A percentile compares a stretch with the other conserved stretches of the same genome.
These are phyloP conservation scores for Cladophialophora carrionii DNA, from an alignment of 2,329 filamentous ascomycete species.

Conservation along the genomic window DNA sequence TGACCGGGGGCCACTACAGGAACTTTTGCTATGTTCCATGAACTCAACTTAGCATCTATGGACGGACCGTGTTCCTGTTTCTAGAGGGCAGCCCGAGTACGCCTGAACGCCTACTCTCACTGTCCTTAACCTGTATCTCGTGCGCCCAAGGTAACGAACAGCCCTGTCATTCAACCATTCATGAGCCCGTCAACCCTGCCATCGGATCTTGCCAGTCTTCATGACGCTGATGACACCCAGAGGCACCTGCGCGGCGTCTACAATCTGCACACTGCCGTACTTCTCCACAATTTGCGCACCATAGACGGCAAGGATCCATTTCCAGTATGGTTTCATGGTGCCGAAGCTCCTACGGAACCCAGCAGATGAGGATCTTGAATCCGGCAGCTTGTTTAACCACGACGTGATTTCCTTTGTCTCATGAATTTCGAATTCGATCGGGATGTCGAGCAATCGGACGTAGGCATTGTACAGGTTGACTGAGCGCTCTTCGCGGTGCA, in stretches of 20 bases:
- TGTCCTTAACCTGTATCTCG: neutral
- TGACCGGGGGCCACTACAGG: too few relatives aligned
- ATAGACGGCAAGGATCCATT: conserved; percentile 49
- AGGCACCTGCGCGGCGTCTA: conserved; percentile 48
- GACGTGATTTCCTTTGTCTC: conserved; percentile 40
- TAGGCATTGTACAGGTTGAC: conserved; percentile 42
- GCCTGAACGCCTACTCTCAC: neutral
- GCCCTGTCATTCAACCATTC: neutral
- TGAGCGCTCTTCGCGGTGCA: conserved; percentile 45
- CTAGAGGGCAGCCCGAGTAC: neutral
- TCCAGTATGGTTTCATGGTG: conserved; percentile 50
- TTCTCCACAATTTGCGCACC: conserved; percentile 47
- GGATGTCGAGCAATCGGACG: conserved; percentile 41
- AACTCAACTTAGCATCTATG: neutral
- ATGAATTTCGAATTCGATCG: conserved; percentile 42
- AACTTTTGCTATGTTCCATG: neutral
- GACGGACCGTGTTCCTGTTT: neutral
- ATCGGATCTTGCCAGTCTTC: conserved; percentile 47
- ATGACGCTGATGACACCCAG: conserved; percentile 50
- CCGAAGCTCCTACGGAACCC: conserved; percentile 39
- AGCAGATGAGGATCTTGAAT: conserved; percentile 17
- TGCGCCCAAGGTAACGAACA: neutral
- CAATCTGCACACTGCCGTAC: conserved; percentile 48
- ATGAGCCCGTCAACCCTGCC: conserved; percentile 44
- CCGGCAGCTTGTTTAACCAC: conserved; percentile 24